Evolutionary conservation across 805 yeast genomes (phyloP).

Genomic region (Starmerella cellae): DNA sequence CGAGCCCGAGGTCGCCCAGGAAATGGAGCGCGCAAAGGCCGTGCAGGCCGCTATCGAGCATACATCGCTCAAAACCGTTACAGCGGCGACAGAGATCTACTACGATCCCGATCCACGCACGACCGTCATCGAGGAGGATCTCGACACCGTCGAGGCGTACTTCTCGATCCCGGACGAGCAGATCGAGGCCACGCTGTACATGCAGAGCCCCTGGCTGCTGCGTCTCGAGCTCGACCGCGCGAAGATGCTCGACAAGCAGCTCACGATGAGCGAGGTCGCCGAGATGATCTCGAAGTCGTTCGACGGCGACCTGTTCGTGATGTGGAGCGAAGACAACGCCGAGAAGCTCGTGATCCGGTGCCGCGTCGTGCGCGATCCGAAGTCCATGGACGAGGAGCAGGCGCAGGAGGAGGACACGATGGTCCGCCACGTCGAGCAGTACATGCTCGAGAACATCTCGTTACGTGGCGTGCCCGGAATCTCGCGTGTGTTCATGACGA

Average conservation of each 20-base stretch:
- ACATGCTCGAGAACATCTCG: conserved; percentile 89
- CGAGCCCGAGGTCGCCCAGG: conserved; percentile 63
- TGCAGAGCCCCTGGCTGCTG: conserved; percentile 95
- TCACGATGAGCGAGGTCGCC: conserved; percentile 97
- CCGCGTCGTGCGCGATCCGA: conserved; percentile 95
- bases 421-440: conserved; percentile 85
- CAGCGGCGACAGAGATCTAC: conserved; percentile 92
- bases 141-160: conserved; percentile 92
- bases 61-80: conserved; percentile 84
- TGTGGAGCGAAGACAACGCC: conserved; percentile 98
- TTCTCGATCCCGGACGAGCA: conserved; percentile 97
- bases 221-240: conserved; percentile 97
- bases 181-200: conserved; percentile 83
- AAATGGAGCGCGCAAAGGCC: conserved; percentile 86
- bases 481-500: conserved; percentile 59
- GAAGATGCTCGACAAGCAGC: conserved; percentile 93
- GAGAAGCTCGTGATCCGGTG: conserved; percentile 94
- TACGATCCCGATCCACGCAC: conserved; percentile 97
- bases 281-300: conserved; percentile 85
- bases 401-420: conserved; percentile 96
- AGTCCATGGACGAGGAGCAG: conserved; percentile 79
- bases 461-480: conserved; percentile 93
- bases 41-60: conserved; percentile 96
- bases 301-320: conserved; percentile 88
- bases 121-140: conserved; percentile 93